Percentiles rank a stretch among this genome's conserved stretches.
These are phyloP conservation scores for Kodamaea neixiangensis DNA, from an alignment of 805 yeast genomes.

Conservation along the genomic window DNA sequence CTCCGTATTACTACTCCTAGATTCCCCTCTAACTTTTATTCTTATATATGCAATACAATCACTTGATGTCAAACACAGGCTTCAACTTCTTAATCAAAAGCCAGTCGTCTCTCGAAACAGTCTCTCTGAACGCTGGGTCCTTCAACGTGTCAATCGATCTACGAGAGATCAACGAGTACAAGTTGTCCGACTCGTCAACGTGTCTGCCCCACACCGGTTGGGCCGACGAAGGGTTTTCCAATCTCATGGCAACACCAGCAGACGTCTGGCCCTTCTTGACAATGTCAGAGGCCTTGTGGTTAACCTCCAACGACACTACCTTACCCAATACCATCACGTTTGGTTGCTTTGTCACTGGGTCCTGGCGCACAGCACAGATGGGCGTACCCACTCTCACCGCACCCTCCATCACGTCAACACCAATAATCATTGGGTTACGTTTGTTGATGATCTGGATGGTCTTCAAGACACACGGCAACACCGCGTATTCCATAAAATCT, in stretches of 20 bases:
- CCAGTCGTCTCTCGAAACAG: conserved; percentile 96
- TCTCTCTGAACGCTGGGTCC: conserved; percentile 96
- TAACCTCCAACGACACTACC: conserved; percentile 92
- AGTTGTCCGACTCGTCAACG: conserved; percentile 86
- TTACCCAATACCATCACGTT: conserved; percentile 77
- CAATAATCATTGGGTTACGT: conserved; percentile 98
- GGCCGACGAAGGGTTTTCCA: conserved; percentile 87
- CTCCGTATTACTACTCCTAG: too few species aligned
- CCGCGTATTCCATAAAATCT: conserved; percentile 84
- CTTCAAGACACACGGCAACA: conserved; percentile 92
- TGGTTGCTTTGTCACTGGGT: conserved; percentile 79
- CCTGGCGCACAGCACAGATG: conserved; percentile 86
- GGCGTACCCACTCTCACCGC: conserved; percentile 90
- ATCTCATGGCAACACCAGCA: conserved; percentile 98
- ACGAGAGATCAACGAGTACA: conserved; percentile 89
- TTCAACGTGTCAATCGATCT: conserved; percentile 94
- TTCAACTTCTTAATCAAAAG: conserved; percentile 84
- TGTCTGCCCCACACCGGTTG: conserved; percentile 99
- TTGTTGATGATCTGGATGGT: conserved; percentile 96
- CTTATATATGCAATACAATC: conserved; percentile 15
- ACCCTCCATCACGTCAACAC: conserved; percentile 97
- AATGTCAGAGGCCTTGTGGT: conserved; percentile 76
- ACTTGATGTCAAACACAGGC: conserved; percentile 81
- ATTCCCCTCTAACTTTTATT: neutral
- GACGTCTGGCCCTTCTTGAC: conserved; percentile 94